phyloP scores from a whole-genome alignment of 1,139 yeast genomes.

The Lodderomyces orthopsilosis region DNA sequence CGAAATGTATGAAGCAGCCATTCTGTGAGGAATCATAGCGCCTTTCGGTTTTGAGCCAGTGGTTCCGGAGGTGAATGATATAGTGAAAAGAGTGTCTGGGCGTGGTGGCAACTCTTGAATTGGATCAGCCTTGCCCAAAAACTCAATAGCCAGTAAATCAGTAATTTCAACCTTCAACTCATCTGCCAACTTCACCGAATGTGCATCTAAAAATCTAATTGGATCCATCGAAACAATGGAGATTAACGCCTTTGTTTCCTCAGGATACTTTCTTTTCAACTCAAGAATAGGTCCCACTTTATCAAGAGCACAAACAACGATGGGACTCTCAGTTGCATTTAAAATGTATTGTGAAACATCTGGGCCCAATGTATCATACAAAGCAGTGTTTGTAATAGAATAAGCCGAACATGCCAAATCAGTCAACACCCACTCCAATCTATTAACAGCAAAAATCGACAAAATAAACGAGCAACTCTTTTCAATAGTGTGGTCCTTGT shows the following conservation, averaged over 20 bases:
- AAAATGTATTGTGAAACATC: slow-evolving; percentile 28
- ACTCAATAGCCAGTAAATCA: slow-evolving; percentile 47
- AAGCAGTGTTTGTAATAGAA: slow-evolving; percentile 34
- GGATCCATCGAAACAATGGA: slow-evolving; percentile 36
- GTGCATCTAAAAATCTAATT: slow-evolving; percentile 11
- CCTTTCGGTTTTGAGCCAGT: slow-evolving; percentile 68
- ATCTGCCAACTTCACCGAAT: slow-evolving; percentile 19
- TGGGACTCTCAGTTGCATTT: slow-evolving; percentile 27
- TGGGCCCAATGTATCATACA: slow-evolving; percentile 35
- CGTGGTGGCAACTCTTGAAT: slow-evolving; percentile 46
- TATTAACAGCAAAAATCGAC: slow-evolving; percentile 29
- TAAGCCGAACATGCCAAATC: slow-evolving; percentile 34
- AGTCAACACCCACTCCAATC: slow-evolving; percentile 36
- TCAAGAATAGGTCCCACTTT: slow-evolving; percentile 22
- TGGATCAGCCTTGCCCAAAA: slow-evolving; percentile 46
- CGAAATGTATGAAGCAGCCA: slow-evolving; percentile 45
- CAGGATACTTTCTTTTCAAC: slow-evolving; percentile 21
- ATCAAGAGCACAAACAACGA: slow-evolving; percentile 29
- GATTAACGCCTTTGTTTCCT: slow-evolving; percentile 21
- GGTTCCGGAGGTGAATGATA: slow-evolving; percentile 74
- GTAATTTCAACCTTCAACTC: slow-evolving; percentile 25
- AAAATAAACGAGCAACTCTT: slow-evolving; percentile 26
- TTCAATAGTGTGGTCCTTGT: slow-evolving; percentile 12
- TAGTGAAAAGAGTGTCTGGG: slow-evolving; percentile 54
- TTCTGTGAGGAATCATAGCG: slow-evolving; percentile 53